Base-by-base conservation (phyloP, 2,329 filamentous ascomycete genomes). In the Fusarium irregulare region DNA sequence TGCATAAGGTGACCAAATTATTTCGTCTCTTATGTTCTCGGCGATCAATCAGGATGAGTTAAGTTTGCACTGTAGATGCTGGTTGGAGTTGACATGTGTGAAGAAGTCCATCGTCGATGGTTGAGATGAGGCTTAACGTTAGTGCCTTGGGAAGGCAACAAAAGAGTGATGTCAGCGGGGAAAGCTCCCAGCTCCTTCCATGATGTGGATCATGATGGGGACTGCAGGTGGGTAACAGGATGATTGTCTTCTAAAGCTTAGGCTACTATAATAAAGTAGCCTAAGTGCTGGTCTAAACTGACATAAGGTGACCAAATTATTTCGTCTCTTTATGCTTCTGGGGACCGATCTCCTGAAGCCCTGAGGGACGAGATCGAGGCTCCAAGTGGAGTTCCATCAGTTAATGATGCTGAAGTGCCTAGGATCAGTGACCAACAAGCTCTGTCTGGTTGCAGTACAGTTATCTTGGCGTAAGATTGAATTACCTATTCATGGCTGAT, bases 121-220 rank as follows among this genome's bases (percentile, higher is more conserved):
- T 63, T 56, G 27, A 30, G 27, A 32, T 41, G 53, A 68, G 45
- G 59, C 44, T 60, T 41, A 50, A 30, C 12, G 28, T 30, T 30
- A 30, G 28, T 30, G 28, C 34, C 5, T 37, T 37, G 16, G 32
- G 8, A 34, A 34, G 32, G 32, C 32, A 10, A 8, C 16, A 16
- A 25, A 45, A 16, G 34, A 45, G 56, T 66, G 64, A 67, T 67
- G 64, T 67, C 64, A 67, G 64, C 20, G 64, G 64, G 56, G 63
- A 40, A 66, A 54, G 34, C 46, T 50, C 34, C 32, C 32, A 42
- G 23, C 30, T 51, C 49, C 49, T 51, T 37, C 12, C 49, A 37
- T 40, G 49, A 40, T 53, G 64, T 67, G 57, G 63, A 64, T 47
- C 53, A 60, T 60, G 60, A 64, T 30, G 45, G 56, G n/a, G 28